Conservation (phyloP, 2,329 filamentous ascomycete species). For the Macroventuria anomochaeta region DNA sequence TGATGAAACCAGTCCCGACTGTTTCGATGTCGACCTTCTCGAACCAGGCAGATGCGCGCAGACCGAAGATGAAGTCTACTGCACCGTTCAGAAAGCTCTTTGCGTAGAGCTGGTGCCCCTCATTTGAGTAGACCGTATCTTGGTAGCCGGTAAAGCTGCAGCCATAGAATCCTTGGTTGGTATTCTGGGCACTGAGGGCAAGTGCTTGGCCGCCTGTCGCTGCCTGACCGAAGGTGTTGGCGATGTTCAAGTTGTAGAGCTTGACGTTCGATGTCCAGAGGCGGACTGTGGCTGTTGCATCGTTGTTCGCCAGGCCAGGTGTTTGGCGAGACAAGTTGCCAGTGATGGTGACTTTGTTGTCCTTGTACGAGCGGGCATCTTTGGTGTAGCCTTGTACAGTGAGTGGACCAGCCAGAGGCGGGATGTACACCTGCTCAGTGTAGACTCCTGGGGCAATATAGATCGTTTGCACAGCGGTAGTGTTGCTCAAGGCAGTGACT, state of each 20-base stretch:
- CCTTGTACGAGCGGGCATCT: conserved; percentile 55
- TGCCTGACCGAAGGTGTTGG: conserved; percentile 48
- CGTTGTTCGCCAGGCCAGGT: conserved; percentile 50
- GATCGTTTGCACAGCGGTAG: conserved; percentile 47
- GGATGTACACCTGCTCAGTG: conserved; percentile 63
- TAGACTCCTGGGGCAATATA: conserved; percentile 66
- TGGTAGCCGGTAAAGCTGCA: conserved; percentile 62
- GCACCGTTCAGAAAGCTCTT: conserved; percentile 63
- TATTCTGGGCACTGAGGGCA: conserved; percentile 58
- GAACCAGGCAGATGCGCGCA: conserved; percentile 56
- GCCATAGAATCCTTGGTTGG: conserved; percentile 61
- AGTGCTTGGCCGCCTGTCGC: conserved; percentile 49
- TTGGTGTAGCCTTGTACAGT: conserved; percentile 65
- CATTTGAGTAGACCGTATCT: conserved; percentile 54
- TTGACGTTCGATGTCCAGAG: conserved; percentile 57
- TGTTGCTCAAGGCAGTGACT: conserved; percentile 21
- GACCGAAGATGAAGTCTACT: conserved; percentile 64
- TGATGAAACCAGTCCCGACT: conserved; percentile 27
- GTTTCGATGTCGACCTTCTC: conserved; percentile 40
- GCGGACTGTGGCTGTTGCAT: conserved; percentile 57
- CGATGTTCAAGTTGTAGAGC: conserved; percentile 66
- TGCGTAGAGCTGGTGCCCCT: conserved; percentile 61
- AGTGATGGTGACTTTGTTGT: conserved; percentile 63
- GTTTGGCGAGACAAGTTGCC: conserved; percentile 48
- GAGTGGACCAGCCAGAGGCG: conserved; percentile 53